A percentile compares a stretch with the other conserved stretches of the same genome.
Evolutionary conservation across 1,139 yeast species (phyloP).

Genomic region (Waltiozyma solani): DNA sequence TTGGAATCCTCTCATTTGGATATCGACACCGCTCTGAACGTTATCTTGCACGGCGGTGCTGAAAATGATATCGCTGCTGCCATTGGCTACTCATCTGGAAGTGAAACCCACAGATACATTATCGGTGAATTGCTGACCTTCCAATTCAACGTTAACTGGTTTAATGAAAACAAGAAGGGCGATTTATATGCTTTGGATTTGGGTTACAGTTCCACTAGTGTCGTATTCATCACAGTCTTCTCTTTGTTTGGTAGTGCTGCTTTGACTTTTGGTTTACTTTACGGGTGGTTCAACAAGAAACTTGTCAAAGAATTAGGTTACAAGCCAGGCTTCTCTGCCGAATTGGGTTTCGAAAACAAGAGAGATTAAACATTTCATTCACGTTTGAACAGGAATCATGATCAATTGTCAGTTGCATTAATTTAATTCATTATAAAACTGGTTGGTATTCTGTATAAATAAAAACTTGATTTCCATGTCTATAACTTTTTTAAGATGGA

Average conservation of each 20-base stretch:
- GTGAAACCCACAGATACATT: conserved; percentile 48
- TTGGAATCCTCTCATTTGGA: conserved; percentile 64
- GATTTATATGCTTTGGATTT: conserved; percentile 3
- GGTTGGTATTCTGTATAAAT: too few relatives aligned
- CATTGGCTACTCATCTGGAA: conserved; percentile 53
- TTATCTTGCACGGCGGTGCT: conserved; percentile 37
- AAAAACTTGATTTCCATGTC: too few relatives aligned
- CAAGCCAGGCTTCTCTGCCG: conserved; percentile 13
- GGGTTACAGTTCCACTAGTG: conserved; percentile 2
- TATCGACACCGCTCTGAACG: conserved; percentile 49
- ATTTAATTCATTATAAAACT: too few relatives aligned
- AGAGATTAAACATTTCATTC: too few relatives aligned
- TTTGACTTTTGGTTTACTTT: conserved; percentile 25
- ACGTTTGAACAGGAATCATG: too few relatives aligned
- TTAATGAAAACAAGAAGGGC: conserved; percentile 14
- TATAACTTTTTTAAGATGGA: conserved; percentile 25
- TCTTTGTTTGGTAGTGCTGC: conserved; percentile 25
- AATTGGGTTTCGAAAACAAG: conserved; percentile 16
- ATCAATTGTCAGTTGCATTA: too few relatives aligned
- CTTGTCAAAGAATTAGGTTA: conserved; percentile 12
- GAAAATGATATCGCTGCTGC: conserved; percentile 39
- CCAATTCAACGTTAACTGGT: conserved; percentile 54
- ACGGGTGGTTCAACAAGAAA: conserved; percentile 33
- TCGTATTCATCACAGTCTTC: conserved; percentile 20
- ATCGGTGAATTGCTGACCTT: conserved; percentile 58